These are phyloP conservation scores for Neocatenulostroma microsporum DNA, from an alignment of 2,329 filamentous ascomycete genomes.

Conservation along the genomic window DNA sequence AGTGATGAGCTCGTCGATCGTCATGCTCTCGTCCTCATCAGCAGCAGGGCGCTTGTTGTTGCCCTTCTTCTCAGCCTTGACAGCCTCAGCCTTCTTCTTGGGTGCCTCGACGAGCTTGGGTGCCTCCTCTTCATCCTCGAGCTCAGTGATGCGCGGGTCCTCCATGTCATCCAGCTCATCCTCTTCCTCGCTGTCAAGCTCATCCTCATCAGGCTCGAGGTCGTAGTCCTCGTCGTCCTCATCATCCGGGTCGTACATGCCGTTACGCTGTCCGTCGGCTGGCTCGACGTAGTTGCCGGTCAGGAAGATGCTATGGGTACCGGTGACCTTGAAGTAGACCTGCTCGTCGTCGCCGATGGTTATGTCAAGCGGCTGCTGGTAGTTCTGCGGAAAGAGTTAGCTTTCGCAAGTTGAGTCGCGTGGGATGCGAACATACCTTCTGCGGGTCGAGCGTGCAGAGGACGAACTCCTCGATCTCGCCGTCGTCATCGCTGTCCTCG, in stretches of 20 bases:
- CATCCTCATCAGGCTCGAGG: slow-evolving; percentile 56
- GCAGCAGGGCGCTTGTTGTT: slow-evolving; percentile 89
- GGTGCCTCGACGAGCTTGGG: slow-evolving; percentile 47
- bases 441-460: slow-evolving; percentile 92
- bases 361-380: slow-evolving; percentile 91
- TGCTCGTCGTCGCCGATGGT: slow-evolving; percentile 81
- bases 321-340: slow-evolving; percentile 85
- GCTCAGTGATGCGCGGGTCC: slow-evolving; percentile 74
- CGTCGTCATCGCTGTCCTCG: slow-evolving; percentile 46
- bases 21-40: slow-evolving; percentile 51
- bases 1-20: slow-evolving; percentile 75
- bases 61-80: slow-evolving; percentile 48
- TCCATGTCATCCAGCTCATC: slow-evolving; percentile 54
- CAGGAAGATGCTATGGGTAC: slow-evolving; percentile 82
- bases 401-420: slow-evolving; percentile 10
- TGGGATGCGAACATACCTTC: slow-evolving; percentile 62
- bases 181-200: slow-evolving; percentile 37
- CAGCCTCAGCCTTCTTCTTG: slow-evolving; percentile 63
- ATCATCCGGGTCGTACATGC: slow-evolving; percentile 55
- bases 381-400: slow-evolving; percentile 56
- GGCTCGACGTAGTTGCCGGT: slow-evolving; percentile 92
- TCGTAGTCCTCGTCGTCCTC: slow-evolving; percentile 60
- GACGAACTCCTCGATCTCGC: slow-evolving; percentile 79
- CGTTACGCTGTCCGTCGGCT: slow-evolving; percentile 49
- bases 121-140: slow-evolving; percentile 65